These are phyloP conservation scores for Chaetomium tenue DNA, from an alignment of 495 filamentous ascomycete genomes.

Conservation along the genomic window DNA sequence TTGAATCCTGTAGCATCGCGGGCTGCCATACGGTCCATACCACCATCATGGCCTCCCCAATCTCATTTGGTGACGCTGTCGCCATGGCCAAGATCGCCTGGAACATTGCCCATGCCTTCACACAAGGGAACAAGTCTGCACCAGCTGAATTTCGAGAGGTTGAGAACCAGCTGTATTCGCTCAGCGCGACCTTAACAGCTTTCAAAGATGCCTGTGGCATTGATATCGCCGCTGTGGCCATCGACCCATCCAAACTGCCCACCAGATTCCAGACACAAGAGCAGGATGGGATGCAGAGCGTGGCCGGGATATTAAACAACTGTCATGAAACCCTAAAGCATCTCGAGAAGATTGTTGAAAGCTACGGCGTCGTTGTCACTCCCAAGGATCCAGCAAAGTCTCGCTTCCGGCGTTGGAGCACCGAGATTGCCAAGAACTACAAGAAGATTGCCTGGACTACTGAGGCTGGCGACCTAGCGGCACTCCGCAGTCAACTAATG, in stretches of 20 bases:
- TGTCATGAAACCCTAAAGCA: slow-evolving; percentile 24
- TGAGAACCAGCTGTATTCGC: slow-evolving; percentile 26
- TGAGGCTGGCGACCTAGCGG: slow-evolving; percentile 23
- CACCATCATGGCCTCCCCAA: slow-evolving; percentile 22
- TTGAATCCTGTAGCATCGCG: neutral
- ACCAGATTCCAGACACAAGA: slow-evolving; percentile 4
- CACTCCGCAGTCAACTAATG: slow-evolving; percentile 24
- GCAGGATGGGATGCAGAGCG: neutral
- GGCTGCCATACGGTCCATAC: neutral
- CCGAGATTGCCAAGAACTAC: slow-evolving; percentile 21
- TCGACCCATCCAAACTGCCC: neutral
- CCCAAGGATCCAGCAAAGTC: slow-evolving; percentile 1
- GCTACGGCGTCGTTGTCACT: slow-evolving; percentile 11
- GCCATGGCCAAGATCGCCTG: slow-evolving; percentile 26
- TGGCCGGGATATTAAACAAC: slow-evolving; percentile 15
- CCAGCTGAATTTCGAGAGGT: slow-evolving; percentile 26
- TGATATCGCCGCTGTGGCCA: neutral
- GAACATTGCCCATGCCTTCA: slow-evolving; percentile 20
- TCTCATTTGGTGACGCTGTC: slow-evolving; percentile 24
- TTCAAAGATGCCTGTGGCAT: slow-evolving; percentile 11
- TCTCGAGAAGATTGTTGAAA: slow-evolving; percentile 22
- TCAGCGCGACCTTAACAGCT: slow-evolving; percentile 20
- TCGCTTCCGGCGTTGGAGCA: slow-evolving; percentile 21
- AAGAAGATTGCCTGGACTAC: slow-evolving; percentile 27
- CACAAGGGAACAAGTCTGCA: slow-evolving; percentile 21